Base-by-base conservation (phyloP, 768 basidiomycete species). In the Tylopilus vinaceipallidus region DNA sequence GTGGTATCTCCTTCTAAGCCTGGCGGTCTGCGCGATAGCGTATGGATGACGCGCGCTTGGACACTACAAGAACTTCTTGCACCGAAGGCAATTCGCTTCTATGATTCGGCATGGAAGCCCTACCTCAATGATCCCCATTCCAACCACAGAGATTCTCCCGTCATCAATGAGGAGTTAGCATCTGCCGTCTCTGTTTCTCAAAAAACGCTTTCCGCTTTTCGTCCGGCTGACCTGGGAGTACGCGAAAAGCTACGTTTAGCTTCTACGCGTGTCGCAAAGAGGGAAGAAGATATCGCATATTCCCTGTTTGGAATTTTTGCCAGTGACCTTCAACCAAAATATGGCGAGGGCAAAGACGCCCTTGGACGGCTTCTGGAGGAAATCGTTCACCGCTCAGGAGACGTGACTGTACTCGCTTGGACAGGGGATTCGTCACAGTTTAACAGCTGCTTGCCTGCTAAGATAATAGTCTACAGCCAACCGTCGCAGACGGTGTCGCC, bases 11-110 rank as follows among this genome's bases (percentile, higher is more conserved):
- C 39, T 10, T 34, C 33, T 20, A 41, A 24, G n/a, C 20, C 4
- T 17, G 47, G n/a, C 16, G 27, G 24, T 33, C 12, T 50, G 16
- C 30, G 12, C 19, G 50, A 40, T 29, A 50, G 37, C 13, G 13
- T 49, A 22, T 50, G 49, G 46, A 50, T 50, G 49, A 32, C 27
- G 19, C 49, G 49, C 6, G 45, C 36, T 8, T 50, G 49, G 45
- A 50, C 49, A 3, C 33, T 50, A 10, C 49, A 39, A 49, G 49
- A 50, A 27, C 49, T 49, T 20, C 47, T 51, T 17, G 47, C 47
- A 17, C 50, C 50, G 13, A 39, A n/a, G n/a, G 32, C 9, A 16
- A 49, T 51, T 36, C 47, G 50, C n/a, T 51, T 50, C 47, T 51
- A 50, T 23, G 49, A 39, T 39, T 49, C 37, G 0, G 16, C 49